Conservation (phyloP, 2,329 filamentous ascomycete genomes). For the Myriosclerotinia duriaeana region DNA sequence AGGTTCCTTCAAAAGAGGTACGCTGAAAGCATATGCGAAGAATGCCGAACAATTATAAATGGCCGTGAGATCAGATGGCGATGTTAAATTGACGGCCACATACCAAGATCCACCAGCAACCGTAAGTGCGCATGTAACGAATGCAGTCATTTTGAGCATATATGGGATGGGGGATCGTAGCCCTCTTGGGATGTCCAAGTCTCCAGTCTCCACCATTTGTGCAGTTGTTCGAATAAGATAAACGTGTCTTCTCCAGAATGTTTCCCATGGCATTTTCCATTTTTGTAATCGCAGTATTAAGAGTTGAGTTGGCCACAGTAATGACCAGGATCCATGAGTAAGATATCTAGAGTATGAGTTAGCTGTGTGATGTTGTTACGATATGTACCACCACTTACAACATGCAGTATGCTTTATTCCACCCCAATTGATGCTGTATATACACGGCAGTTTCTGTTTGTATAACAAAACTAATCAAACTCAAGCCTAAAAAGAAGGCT, state of each 20-base stretch:
- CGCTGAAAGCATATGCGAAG: constrained; percentile 96
- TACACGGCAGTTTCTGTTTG: constrained; percentile 96
- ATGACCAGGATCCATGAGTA: constrained; percentile 89
- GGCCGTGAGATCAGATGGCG: constrained; percentile 87
- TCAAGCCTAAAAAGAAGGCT: constrained; percentile 76
- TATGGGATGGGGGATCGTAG: constrained; percentile 64
- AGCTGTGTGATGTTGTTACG: neutral
- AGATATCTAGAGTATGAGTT: constrained; percentile 57
- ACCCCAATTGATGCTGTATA: constrained; percentile 86
- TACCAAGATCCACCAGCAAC: constrained; percentile 95
- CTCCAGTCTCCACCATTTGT: constrained; percentile 82
- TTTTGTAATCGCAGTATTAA: constrained; percentile 77
- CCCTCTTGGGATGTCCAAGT: constrained; percentile 61
- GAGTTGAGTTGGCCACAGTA: constrained; percentile 86
- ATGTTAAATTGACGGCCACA: constrained; percentile 88
- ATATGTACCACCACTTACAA: constrained; percentile 56
- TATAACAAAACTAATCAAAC: constrained; percentile 82
- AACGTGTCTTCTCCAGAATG: constrained; percentile 79
- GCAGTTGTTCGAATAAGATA: constrained; percentile 63
- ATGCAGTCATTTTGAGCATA: constrained; percentile 73
- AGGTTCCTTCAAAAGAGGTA: constrained; percentile 83
- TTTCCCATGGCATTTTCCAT: constrained; percentile 72
- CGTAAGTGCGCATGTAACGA: constrained; percentile 83
- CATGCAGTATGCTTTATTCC: constrained; percentile 99
- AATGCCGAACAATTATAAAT: constrained; percentile 99